phyloP scores from a whole-genome alignment of 2,329 filamentous ascomycete species.

The Clonostachys rosea region DNA sequence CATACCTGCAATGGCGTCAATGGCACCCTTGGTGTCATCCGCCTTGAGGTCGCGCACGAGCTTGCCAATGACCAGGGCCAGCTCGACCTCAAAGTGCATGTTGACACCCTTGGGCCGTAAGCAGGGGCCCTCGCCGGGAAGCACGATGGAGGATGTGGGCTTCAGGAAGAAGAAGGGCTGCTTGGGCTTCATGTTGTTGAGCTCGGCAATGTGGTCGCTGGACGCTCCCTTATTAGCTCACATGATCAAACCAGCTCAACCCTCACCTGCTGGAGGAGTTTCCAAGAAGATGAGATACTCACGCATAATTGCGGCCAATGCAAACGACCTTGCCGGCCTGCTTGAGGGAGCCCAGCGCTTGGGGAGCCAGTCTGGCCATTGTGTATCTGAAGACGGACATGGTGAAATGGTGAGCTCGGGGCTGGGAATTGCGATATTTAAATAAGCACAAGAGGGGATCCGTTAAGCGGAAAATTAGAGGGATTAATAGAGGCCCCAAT shows the following conservation, averaged over 20 bases:
- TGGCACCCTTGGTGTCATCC: slow-evolving; percentile 67
- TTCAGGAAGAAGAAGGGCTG: slow-evolving; percentile 99
- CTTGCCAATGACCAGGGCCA: slow-evolving; percentile 86
- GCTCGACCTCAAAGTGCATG: slow-evolving; percentile 92
- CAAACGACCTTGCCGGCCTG: slow-evolving; percentile 76
- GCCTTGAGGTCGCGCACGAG: slow-evolving; percentile 69
- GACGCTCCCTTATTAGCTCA: not conserved
- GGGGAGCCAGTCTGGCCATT: slow-evolving; percentile 30
- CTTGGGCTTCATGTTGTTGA: slow-evolving; percentile 82
- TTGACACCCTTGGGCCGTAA: slow-evolving; percentile 78
- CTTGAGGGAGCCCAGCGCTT: slow-evolving; percentile 42
- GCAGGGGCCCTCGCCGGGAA: slow-evolving; percentile 73
- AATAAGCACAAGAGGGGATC: too few relatives aligned
- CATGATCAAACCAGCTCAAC: too few relatives aligned
- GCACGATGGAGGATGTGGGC: slow-evolving; percentile 79
- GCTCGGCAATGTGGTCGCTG: slow-evolving; percentile 89
- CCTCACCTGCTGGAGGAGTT: too few relatives aligned
- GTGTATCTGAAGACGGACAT: slow-evolving; percentile 23
- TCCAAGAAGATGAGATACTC: slow-evolving; percentile 23
- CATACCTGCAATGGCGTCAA: slow-evolving; percentile 76
- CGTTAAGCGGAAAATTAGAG: too few relatives aligned
- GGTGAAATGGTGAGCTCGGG: slow-evolving; percentile 1
- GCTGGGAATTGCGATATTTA: not conserved
- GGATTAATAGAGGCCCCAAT: too few relatives aligned
- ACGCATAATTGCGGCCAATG: slow-evolving; percentile 96